Conservation (phyloP, 352 stramenopile genomes). For the Blastocystis sp. region DNA sequence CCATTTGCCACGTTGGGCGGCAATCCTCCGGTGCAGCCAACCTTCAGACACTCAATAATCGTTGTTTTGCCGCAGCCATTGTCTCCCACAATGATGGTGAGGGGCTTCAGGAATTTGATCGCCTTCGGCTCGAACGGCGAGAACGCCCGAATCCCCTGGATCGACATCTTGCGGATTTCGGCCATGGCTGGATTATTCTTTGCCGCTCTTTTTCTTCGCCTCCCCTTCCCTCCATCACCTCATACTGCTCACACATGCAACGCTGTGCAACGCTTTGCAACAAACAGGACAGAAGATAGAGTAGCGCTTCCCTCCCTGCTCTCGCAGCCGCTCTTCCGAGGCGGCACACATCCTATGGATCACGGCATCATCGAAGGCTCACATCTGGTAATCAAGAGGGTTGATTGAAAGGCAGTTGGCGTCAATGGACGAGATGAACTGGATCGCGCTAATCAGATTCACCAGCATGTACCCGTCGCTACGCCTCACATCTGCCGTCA, state of each 20-base stretch:
- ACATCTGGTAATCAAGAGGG: slow-evolving; percentile 65
- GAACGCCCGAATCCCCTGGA: slow-evolving; percentile 95
- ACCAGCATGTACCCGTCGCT: slow-evolving; percentile 63
- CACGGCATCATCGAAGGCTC: neutral
- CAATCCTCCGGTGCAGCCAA: slow-evolving; percentile 87
- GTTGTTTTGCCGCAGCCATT: slow-evolving; percentile 98
- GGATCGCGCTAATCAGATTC: slow-evolving; percentile 50
- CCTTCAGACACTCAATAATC: slow-evolving; percentile 99
- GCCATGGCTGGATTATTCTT: slow-evolving; percentile 80
- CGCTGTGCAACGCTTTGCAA: neutral
- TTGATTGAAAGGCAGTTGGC: slow-evolving; percentile 49
- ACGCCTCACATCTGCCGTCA: neutral
- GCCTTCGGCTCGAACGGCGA: slow-evolving; percentile 87
- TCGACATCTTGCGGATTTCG: slow-evolving; percentile 95
- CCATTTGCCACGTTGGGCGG: slow-evolving; percentile 79
- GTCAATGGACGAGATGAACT: slow-evolving; percentile 65
- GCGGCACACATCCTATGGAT: slow-evolving; percentile 24
- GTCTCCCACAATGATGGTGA: slow-evolving; percentile 94
- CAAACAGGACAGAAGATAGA: slow-evolving; percentile 62
- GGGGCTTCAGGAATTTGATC: slow-evolving; percentile 90
- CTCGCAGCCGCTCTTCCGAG: neutral
- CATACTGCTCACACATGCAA: neutral
- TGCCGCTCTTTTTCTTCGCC: neutral
- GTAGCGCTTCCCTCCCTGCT: slow-evolving; percentile 2
- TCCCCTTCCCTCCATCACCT: neutral